Base-by-base conservation (phyloP, 2,329 filamentous ascomycete genomes). In the Pseudogymnoascus sp. region DNA sequence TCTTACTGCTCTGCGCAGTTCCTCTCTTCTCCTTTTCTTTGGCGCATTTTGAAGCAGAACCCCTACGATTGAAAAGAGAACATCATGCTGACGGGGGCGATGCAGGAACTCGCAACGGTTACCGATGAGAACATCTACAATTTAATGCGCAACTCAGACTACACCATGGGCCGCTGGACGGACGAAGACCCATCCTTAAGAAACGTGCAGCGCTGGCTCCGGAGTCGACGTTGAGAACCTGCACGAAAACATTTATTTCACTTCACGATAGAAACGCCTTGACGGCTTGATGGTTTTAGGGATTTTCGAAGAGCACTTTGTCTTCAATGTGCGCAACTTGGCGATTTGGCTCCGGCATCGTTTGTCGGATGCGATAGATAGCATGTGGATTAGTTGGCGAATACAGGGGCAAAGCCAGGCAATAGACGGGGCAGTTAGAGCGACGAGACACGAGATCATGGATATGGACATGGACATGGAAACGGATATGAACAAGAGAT, bases 171-270 rank as follows among this genome's bases (percentile, higher is more conserved):
- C 68, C 82, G 83, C 73, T 87, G 84, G 84, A 84, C 79, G 67
- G 77, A 74, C 64, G 84, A 87, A 68, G 84, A 87, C 68, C 84
- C 84, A 2, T 82, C 78, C 65, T 73, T 85, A 59, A 75, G 80
- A 60, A 75, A 77, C 57, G 79, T 86, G 62, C 77, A 81, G 69
- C 78, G 82, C 71, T 87, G 84, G 84, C 72, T 86, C 59, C 77
- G 79, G 61, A 75, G 75, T 37, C 67, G 70, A 60, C 67, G 65
- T 50, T 71, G 62, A 67, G 47, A 35, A 53, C 47, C 47, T 53
- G 47, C 47, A 53, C 47, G 28, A 11, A 35, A 15, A 33, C 28
- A 53, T 20, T 53, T 35, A 33, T 14, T 53, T 59, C 28, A 53
- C 28, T 53, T 53, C 28, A 53, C 28, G 47, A 53, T 53, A 53